Evolutionary conservation across 2,329 filamentous ascomycete genomes (phyloP), one percentile per base, ranked within the genome.

Genomic region (Pseudocercospora musae): DNA sequence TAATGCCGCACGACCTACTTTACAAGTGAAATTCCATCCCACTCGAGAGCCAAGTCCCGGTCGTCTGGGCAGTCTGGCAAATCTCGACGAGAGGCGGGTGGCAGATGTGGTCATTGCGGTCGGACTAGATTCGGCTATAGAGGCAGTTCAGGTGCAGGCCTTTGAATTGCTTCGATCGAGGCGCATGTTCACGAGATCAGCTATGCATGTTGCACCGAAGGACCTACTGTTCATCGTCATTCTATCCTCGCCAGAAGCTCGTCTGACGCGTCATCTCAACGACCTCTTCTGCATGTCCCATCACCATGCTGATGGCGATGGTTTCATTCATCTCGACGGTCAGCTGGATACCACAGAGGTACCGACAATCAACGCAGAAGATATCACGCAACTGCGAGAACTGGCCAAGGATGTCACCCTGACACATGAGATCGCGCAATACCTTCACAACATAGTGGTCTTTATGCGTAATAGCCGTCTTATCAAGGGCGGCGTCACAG

Each of bases 281-380:
- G 92, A 98, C 62, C 86, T 90, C 66, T 89, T 98, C 68, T 91
- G 92, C 73, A 87, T 98, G 62, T 94, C 91, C 0, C 93, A 98
- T 75, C 91, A 88, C 78, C 92, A 98, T 71, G 84, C 88, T 61
- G 81, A 84, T 3, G 80, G 82, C 1, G 87, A 94, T 73, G 91
- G 89, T 0, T 89, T 92, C 65, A 82, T 87, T 4, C 90, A 95
- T 66, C 76, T 94, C 0, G 90, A 96, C 63, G 88, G 71, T 64
- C 31, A 78, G 73, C 0, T 72, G 67, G 23, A 73, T 74, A 53
- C 80, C 37, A 10, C 52, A 75, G 5, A 75, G 77, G 63, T 57
- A n/a, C 27, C 48, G 0, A 66, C 66, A 18, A 61, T 72, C 15
- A 53, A 46, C 48, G 66, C 37, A 62, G 68, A 60, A 52, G 79